These are phyloP conservation scores for Russula foetens DNA, from an alignment of 768 basidiomycete genomes.

Conservation along the genomic window DNA sequence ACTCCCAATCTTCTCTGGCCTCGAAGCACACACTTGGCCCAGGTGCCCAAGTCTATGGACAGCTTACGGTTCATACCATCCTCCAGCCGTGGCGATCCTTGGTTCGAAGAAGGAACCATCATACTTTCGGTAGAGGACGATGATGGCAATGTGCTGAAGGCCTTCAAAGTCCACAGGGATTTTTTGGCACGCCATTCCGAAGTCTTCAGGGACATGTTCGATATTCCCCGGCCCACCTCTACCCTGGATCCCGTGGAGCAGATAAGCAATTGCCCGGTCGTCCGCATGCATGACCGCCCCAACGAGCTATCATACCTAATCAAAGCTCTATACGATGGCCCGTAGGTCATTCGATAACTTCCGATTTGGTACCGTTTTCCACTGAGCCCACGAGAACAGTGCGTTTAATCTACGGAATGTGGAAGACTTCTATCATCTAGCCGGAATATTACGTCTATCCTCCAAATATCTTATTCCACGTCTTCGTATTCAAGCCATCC, in stretches of 20 bases:
- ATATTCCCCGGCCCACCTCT: conserved; percentile 34
- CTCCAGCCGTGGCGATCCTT: conserved; percentile 34
- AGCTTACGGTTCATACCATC: conserved; percentile 8
- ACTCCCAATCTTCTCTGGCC: neutral
- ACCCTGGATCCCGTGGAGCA: conserved; percentile 26
- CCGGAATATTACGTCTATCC: conserved; percentile 48
- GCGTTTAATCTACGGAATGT: conserved; percentile 32
- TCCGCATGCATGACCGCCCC: conserved; percentile 45
- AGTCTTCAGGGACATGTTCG: conserved; percentile 48
- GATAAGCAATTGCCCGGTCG: conserved; percentile 41
- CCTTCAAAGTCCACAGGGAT: conserved; percentile 45
- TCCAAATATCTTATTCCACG: conserved; percentile 52
- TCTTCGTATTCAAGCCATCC: conserved; percentile 43
- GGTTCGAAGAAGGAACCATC: conserved; percentile 57
- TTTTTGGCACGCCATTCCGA: conserved; percentile 45
- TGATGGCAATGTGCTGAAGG: conserved; percentile 25
- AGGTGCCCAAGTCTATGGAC: neutral
- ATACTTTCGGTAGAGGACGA: conserved; percentile 35
- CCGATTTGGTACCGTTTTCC: neutral
- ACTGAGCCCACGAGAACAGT: conserved; percentile 23
- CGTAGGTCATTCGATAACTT: conserved; percentile 31
- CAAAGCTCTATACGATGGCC: conserved; percentile 48
- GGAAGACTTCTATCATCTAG: conserved; percentile 49
- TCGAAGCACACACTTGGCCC: neutral
- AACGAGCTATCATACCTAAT: conserved; percentile 43